A percentile compares a stretch with the other conserved stretches of the same genome.
These are phyloP conservation scores for Rhododendron griersonianum DNA, from an alignment of 148 eudicot genomes.

Conservation along the genomic window DNA sequence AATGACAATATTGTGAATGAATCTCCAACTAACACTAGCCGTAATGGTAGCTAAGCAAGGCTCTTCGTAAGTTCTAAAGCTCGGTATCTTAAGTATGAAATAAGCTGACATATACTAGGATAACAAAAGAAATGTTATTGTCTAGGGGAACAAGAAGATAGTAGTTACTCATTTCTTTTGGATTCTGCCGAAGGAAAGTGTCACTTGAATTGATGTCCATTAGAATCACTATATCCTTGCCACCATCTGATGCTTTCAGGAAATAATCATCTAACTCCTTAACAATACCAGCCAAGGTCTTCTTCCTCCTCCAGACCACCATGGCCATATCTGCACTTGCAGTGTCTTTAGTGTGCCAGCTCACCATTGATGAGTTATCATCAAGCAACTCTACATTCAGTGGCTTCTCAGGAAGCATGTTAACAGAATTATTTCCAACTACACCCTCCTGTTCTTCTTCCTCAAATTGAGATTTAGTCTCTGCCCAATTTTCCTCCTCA, in stretches of 20 bases:
- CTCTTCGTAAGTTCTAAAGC: not conserved
- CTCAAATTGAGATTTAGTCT: conserved; percentile 54
- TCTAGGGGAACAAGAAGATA: not conserved
- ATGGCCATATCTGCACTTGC: conserved; percentile 43
- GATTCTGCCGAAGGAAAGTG: conserved; percentile 30
- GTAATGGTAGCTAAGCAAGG: not conserved
- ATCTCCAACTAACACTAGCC: not conserved
- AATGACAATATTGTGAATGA: not conserved
- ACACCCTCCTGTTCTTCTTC: conserved; percentile 43
- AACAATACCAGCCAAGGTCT: conserved; percentile 48
- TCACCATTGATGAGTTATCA: conserved; percentile 39
- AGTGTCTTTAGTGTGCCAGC: conserved; percentile 42
- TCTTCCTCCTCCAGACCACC: conserved; percentile 61
- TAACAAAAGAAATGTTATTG: not conserved
- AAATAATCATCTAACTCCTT: conserved; percentile 83
- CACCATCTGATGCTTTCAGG: conserved; percentile 61
- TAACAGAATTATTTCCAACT: conserved; percentile 13
- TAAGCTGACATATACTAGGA: not conserved
- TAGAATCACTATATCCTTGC: conserved; percentile 54
- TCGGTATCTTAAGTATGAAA: not conserved
- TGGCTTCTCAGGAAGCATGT: conserved; percentile 17
- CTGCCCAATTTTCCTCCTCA: conserved; percentile 82
- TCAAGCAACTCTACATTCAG: conserved; percentile 31
- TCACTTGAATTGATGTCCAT: conserved; percentile 47
- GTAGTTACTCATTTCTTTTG: conserved; percentile 46